phyloP scores from a whole-genome alignment of 768 basidiomycete species.

The Lactarius akahatsu region DNA sequence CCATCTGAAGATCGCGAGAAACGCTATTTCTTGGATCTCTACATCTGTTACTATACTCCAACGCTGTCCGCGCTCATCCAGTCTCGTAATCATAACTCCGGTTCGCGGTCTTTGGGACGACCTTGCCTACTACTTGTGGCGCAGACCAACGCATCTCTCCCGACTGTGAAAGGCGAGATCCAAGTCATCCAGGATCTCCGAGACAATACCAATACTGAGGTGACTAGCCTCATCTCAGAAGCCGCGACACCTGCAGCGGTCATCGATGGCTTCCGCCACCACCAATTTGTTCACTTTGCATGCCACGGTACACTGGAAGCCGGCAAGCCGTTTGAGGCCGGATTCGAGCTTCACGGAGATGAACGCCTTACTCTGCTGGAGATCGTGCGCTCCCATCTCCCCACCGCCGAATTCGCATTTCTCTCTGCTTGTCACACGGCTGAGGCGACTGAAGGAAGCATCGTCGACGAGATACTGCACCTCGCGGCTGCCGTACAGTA shows the following conservation, averaged over 20 bases:
- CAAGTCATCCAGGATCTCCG: conserved; percentile 3
- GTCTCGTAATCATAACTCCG: neutral
- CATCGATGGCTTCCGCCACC: neutral
- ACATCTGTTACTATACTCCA: conserved; percentile 9
- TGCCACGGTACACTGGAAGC: conserved; percentile 12
- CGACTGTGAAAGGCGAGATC: conserved; percentile 2
- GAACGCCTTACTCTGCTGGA: neutral
- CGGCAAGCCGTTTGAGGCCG: conserved; percentile 3
- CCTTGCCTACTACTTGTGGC: neutral
- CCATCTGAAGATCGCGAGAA: neutral
- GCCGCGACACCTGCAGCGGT: neutral
- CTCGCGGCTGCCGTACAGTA: conserved; percentile 25
- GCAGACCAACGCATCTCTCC: conserved; percentile 10
- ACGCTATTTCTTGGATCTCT: neutral
- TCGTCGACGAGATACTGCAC: conserved; percentile 17
- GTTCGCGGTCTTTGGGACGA: neutral
- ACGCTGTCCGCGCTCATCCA: neutral
- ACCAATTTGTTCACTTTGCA: conserved; percentile 10
- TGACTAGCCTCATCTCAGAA: neutral
- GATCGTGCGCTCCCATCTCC: neutral
- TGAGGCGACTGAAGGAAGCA: neutral
- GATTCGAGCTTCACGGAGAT: conserved; percentile 4
- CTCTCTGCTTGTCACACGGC: conserved; percentile 11
- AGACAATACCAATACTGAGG: neutral
- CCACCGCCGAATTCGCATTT: neutral